Conservation (phyloP, 2,329 filamentous ascomycete genomes). For the Bipolaris cookei region DNA sequence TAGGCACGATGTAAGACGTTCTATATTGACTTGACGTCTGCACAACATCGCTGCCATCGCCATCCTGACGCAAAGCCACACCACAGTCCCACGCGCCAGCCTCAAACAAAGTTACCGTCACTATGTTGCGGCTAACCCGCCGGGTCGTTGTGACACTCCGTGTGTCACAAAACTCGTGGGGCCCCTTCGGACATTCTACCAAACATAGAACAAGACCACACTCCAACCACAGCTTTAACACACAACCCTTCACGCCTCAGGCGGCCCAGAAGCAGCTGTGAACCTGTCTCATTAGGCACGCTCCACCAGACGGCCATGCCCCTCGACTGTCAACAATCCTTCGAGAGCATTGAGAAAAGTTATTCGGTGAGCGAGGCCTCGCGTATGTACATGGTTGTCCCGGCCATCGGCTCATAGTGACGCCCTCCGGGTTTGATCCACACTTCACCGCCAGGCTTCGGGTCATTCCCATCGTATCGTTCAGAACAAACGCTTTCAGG, state of each 20-base stretch:
- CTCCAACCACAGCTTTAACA: conserved; percentile 26
- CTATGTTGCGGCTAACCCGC: conserved; percentile 43
- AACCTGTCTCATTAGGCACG: conserved; percentile 30
- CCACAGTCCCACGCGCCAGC: conserved; percentile 42
- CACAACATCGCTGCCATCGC: conserved; percentile 30
- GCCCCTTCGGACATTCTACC: conserved; percentile 32
- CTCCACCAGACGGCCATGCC: conserved; percentile 22
- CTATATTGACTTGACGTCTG: conserved; percentile 45
- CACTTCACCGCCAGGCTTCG: conserved; percentile 20
- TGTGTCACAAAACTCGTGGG: conserved; percentile 43
- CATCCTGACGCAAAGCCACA: conserved; percentile 35
- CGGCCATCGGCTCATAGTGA: conserved; percentile 23
- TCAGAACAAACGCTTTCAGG: conserved; percentile 27
- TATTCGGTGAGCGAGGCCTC: conserved; percentile 10
- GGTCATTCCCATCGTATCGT: conserved; percentile 6
- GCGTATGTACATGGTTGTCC: conserved; percentile 18
- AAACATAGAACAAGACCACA: conserved; percentile 36
- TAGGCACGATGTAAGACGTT: conserved; percentile 38
- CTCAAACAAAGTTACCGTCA: conserved; percentile 43
- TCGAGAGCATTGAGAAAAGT: conserved; percentile 5
- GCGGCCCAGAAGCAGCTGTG: conserved; percentile 26
- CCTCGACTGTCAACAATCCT: conserved; percentile 19
- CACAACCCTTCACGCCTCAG: conserved; percentile 20
- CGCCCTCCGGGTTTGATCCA: conserved; percentile 14
- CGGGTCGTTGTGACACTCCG: conserved; percentile 37